Percentiles rank a stretch among this genome's conserved stretches.
Evolutionary conservation across 805 yeast genomes (phyloP).

Genomic region (Ogataea trehalophila): DNA sequence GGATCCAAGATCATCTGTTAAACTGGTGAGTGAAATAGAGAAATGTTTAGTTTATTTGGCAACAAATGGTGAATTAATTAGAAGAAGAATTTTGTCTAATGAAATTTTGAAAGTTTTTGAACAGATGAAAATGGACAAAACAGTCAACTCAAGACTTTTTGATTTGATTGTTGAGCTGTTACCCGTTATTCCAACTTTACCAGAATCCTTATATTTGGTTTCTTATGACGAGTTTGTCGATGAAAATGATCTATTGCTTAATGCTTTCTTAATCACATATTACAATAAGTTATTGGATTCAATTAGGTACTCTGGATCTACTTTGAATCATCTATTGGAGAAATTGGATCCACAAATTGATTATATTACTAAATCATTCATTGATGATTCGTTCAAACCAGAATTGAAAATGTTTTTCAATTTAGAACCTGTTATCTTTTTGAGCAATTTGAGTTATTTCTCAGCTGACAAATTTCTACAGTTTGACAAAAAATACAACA

Average conservation of each 20-base stretch:
- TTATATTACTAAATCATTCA: conserved; percentile 21
- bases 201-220: conserved; percentile 23
- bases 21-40: conserved; percentile 20
- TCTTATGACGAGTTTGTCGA: conserved; percentile 16
- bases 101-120: conserved; percentile 20
- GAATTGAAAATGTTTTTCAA: conserved; percentile 23
- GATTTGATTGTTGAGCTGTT: conserved; percentile 27
- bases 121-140: conserved; percentile 21
- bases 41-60: conserved; percentile 19
- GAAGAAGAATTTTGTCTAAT: conserved; percentile 25
- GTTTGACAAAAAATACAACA: conserved; percentile 18
- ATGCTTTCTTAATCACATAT: conserved; percentile 25
- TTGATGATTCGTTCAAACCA: conserved; percentile 20
- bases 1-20: conserved; percentile 16
- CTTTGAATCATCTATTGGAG: conserved; percentile 7
- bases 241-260: conserved; percentile 28
- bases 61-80: conserved; percentile 26
- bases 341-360: conserved; percentile 18
- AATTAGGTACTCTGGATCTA: conserved; percentile 1
- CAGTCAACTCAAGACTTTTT: conserved; percentile 26
- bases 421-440: conserved; percentile 17
- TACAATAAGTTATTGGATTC: conserved; percentile 25
- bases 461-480: conserved; percentile 16
- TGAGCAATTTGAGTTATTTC: conserved; percentile 15
- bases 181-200: conserved; percentile 20